Evolutionary conservation across 2,329 filamentous ascomycete genomes (phyloP).

Genomic region (Epichloe aotearoae): DNA sequence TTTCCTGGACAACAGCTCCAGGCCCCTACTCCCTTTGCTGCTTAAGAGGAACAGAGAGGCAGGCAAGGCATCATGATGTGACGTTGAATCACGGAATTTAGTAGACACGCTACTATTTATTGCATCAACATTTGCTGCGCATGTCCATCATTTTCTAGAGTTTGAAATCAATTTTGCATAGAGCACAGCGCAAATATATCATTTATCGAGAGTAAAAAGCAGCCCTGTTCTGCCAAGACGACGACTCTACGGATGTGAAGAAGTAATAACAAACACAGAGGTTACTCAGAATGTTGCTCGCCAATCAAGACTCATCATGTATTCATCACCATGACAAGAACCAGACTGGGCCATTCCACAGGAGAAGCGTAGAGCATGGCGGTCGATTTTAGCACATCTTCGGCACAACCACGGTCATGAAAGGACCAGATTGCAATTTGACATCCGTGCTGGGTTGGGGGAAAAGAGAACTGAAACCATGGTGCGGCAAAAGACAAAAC

Average conservation of each 20-base stretch:
- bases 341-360: conserved; percentile 6
- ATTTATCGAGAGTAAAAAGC: not conserved
- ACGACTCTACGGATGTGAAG: not conserved
- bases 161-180: not conserved
- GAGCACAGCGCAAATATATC: not conserved
- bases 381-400: conserved; percentile 89
- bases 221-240: not conserved
- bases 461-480: not conserved
- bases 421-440: conserved; percentile 92
- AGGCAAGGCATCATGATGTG: no score
- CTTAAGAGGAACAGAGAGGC: no score
- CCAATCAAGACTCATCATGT: conserved; percentile 10
- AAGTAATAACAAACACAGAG: not conserved
- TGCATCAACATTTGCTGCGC: not conserved
- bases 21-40: no score
- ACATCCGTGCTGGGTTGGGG: conserved; percentile 73
- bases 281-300: conserved; percentile 13
- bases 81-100: no score
- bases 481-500: no score
- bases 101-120: not conserved
- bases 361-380: conserved; percentile 16
- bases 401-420: conserved; percentile 91
- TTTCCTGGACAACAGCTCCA: no score
- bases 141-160: not conserved
- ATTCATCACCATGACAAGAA: not conserved